Evolutionary conservation across 1,284 basidiomycete species (phyloP), one percentile per base, ranked within the genome.

Genomic region (Tilletia indica): DNA sequence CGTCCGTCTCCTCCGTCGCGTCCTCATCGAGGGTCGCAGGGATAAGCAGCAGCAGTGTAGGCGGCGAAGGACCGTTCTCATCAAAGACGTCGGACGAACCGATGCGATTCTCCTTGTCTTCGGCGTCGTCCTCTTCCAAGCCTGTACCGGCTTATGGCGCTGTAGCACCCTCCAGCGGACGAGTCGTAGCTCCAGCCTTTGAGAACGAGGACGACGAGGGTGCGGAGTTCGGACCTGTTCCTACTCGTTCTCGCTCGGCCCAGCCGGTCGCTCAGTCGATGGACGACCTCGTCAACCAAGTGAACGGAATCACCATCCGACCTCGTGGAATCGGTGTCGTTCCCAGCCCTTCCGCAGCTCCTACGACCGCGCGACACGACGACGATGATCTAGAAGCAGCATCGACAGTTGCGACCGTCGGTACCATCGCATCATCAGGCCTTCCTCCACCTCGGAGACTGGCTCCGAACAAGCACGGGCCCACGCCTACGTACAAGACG

Each of bases 281-380:
- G 36, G 61, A 64, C 36, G 61, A 64, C 36, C 34, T 64, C 19
- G 61, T 64, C 34, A 64, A 64, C 5, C 45, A 54, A 34, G 74
- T 75, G 6, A 69, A 71, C 5, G 73, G 70, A 4, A 76, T 76
- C 72, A 73, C 47, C 38, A 73, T 78, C 6, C 74, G 72, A 25
- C 11, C 75, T 16, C 69, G 75, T 14, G 73, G 72, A 2, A 4
- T 71, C 68, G 63, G 72, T 68, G 2, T 68, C 70, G 12, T 64
- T 70, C 14, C 36, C 31, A 0, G 67, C 73, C 21, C 69, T 69
- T 9, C 3, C 0, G 54, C 72, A 21, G 70, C 67, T 6, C 51
- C 8, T 25, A n/a, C 4, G 70, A 68, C 14, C 74, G 74, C 14
- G 36, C 68, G 34, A 31, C 25, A 31, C 25, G 68, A 68, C 68